Evolutionary conservation across 768 basidiomycete species (phyloP), one percentile per base, ranked within the genome.

Genomic region (Psilocybe tampanensis): DNA sequence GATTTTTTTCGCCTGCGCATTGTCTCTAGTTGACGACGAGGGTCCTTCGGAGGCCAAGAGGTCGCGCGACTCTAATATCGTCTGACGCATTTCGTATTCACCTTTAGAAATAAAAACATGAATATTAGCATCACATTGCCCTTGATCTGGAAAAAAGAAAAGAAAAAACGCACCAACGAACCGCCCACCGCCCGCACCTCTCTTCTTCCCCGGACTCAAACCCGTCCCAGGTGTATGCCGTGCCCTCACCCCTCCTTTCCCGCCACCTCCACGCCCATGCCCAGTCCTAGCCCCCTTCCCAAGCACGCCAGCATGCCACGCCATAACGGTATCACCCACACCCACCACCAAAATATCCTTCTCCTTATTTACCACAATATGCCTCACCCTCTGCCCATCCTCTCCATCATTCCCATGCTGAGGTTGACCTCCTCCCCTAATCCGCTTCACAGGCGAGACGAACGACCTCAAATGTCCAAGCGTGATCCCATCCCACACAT

Each of bases 401-500:
- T 48, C 51, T 7, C n/a, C n/a, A n/a, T n/a, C n/a, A n/a, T n/a
- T n/a, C n/a, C n/a, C n/a, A n/a, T n/a, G n/a, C n/a, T n/a, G n/a
- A n/a, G n/a, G n/a, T n/a, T n/a, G n/a, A n/a, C 59, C 63, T 49
- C 67, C 59, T 9, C 68, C 65, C 17, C 71, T 67, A 15, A 67
- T 60, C 17, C 75, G 73, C 22, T 76, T 71, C 0, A 78, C 60
- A 13, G 85, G 83, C 2, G 79, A 76, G 0, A 76, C 59, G 62
- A 92, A 86, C 22, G 76, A 74, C 19, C 86, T 78, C 45, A 92
- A 64, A 3, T 73, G 78, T 32, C 77, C 77, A 29, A 91, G 78
- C 0, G 83, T 87, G 60, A 91, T 72, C 2, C 82, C 80, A 61
- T 93, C 89, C 78, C 85, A 90, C 13, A 89, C 75, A 17, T 72